Percentiles rank a stretch among this genome's conserved stretches.
Conservation (phyloP, 345 rosid genomes). For the Corymbia maculata region DNA sequence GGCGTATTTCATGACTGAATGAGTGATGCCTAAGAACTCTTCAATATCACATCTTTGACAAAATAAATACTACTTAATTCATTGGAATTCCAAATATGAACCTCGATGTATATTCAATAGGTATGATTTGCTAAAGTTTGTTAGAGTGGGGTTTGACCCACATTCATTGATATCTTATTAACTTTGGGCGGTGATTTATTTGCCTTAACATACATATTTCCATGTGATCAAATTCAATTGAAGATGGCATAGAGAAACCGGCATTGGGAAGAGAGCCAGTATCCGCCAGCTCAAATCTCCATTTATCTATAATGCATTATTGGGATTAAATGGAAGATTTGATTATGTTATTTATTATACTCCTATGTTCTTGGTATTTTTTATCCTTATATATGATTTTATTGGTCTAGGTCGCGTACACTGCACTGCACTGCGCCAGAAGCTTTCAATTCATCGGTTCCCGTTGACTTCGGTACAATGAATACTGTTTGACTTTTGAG, state of each 20-base stretch:
- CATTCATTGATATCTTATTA: background rate
- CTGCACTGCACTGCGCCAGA: background rate
- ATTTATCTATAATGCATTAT: background rate
- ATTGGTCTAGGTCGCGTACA: background rate
- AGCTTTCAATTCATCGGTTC: background rate
- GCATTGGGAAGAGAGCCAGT: background rate
- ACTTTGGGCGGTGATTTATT: background rate
- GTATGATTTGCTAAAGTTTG: background rate
- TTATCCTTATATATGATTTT: background rate
- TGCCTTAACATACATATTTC: background rate
- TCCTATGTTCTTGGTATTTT: background rate
- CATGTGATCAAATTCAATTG: background rate
- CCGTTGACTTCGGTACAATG: background rate
- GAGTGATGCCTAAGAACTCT: background rate
- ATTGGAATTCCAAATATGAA: background rate
- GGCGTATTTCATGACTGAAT: too few species aligned
- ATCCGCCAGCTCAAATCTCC: background rate
- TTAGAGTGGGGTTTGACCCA: background rate
- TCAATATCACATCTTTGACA: background rate
- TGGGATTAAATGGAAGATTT: background rate
- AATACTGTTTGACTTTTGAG: background rate
- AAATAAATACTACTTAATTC: background rate
- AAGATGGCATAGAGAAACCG: background rate
- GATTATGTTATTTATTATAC: background rate
- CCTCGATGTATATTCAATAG: background rate